Evolutionary conservation across 305 asterid species (phyloP).

Genomic region (Fraxinus latifolia): DNA sequence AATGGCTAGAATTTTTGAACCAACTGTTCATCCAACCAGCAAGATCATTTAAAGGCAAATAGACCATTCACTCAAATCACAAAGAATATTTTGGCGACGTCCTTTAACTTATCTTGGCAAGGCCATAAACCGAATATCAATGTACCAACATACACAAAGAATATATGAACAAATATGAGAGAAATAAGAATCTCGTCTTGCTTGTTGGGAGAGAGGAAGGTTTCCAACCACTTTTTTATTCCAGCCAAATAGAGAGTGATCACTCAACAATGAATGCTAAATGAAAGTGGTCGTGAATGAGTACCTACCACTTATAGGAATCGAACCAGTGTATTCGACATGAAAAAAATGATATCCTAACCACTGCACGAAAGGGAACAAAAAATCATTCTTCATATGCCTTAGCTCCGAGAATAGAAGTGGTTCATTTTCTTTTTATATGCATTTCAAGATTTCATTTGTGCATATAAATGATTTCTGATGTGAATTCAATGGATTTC

Average conservation of each 20-base stretch:
- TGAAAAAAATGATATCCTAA: conserved; percentile 19
- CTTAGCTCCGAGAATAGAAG: conserved; percentile 4
- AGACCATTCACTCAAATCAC: not conserved
- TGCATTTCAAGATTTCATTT: not conserved
- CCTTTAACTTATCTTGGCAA: not conserved
- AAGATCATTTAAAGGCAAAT: not conserved
- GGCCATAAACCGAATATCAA: not conserved
- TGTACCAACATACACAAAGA: conserved; percentile 22
- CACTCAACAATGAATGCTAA: too few species aligned
- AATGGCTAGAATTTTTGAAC: not conserved
- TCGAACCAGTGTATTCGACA: not conserved
- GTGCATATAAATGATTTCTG: not conserved
- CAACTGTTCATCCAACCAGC: not conserved
- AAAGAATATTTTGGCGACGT: not conserved
- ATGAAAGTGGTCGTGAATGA: too few species aligned
- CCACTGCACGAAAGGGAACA: conserved; percentile 1
- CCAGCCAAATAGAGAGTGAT: too few species aligned
- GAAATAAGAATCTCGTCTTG: too few species aligned
- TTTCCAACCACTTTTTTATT: too few species aligned
- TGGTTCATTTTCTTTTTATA: not conserved
- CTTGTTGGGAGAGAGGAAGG: too few species aligned
- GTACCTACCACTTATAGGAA: not conserved
- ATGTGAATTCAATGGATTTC: not conserved
- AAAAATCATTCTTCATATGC: conserved; percentile 12
- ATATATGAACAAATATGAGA: too few species aligned